Conservation (phyloP, 805 yeast species). For the Candida khao-thaluensis region DNA sequence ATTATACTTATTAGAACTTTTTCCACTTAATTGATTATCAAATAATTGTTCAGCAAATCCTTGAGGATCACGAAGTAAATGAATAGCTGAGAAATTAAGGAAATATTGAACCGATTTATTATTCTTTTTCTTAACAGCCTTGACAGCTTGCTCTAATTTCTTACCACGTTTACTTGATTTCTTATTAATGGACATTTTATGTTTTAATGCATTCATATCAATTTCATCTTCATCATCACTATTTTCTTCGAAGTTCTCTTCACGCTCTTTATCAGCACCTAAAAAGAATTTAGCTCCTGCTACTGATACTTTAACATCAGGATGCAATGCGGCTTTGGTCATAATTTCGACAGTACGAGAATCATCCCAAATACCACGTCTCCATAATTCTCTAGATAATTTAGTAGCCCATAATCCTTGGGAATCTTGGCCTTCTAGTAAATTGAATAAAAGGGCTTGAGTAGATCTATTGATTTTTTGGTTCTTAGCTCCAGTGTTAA, state of each 20-base stretch:
- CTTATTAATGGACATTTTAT: slow-evolving; percentile 80
- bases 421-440: slow-evolving; percentile 71
- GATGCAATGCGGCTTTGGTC: slow-evolving; percentile 92
- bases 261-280: slow-evolving; percentile 94
- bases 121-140: slow-evolving; percentile 63
- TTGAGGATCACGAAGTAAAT: slow-evolving; percentile 92
- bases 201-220: slow-evolving; percentile 72
- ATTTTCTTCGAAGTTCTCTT: slow-evolving; percentile 74
- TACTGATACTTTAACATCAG: slow-evolving; percentile 79
- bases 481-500: slow-evolving; percentile 85
- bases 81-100: slow-evolving; percentile 92
- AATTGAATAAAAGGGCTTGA: slow-evolving; percentile 86
- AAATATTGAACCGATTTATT: slow-evolving; percentile 61
- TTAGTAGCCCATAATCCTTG: slow-evolving; percentile 97
- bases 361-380: slow-evolving; percentile 98
- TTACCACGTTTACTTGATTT: slow-evolving; percentile 77
- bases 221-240: slow-evolving; percentile 65
- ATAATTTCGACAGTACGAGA: slow-evolving; percentile 94
- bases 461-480: slow-evolving; percentile 87
- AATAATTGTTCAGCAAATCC: slow-evolving; percentile 90
- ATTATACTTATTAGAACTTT: slow-evolving; percentile 66
- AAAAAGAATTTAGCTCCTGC: slow-evolving; percentile 90
- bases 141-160: slow-evolving; percentile 73
- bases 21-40: slow-evolving; percentile 66
- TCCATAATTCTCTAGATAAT: slow-evolving; percentile 92